A percentile compares a stretch with the other conserved stretches of the same genome.
Evolutionary conservation across 495 filamentous ascomycete genomes (phyloP).

Genomic region (Penicillium crystallinum): DNA sequence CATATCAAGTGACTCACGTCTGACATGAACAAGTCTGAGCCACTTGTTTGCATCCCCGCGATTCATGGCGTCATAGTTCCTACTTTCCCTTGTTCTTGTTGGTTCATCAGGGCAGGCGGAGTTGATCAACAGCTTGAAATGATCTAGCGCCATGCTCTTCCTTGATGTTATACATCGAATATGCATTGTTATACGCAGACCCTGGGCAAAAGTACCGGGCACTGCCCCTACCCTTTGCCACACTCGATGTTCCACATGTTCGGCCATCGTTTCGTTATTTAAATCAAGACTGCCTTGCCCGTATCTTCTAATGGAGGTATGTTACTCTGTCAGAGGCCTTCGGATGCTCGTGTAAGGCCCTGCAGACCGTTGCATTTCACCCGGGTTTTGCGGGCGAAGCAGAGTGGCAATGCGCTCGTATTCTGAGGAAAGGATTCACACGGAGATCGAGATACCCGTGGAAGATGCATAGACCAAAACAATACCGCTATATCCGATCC

Average conservation of each 20-base stretch:
- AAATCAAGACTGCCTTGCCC: conserved; percentile 1
- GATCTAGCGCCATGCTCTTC: conserved; percentile 7
- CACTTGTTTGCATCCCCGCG: background rate
- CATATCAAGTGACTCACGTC: conserved; percentile 28
- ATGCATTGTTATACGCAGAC: background rate
- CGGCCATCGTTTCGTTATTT: conserved; percentile 4
- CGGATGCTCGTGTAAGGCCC: background rate
- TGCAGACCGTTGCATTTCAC: background rate
- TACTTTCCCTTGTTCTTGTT: background rate
- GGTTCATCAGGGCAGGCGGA: conserved; percentile 12
- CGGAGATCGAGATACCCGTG: background rate
- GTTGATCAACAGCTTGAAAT: conserved; percentile 12
- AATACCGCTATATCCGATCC: background rate
- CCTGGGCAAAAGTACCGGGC: conserved; percentile 14
- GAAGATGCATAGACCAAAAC: background rate
- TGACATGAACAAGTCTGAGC: conserved; percentile 1
- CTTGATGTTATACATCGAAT: background rate
- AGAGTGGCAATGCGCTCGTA: conserved; percentile 1
- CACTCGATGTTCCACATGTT: conserved; percentile 7
- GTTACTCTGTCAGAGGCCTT: background rate
- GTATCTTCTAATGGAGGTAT: background rate
- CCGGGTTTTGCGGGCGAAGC: background rate
- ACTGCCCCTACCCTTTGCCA: conserved; percentile 7
- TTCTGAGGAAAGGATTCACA: background rate
- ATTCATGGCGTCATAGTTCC: conserved; percentile 14